Evolutionary conservation across 23 red algal species (phyloP).

Genomic region (Gracilaria caudata): DNA sequence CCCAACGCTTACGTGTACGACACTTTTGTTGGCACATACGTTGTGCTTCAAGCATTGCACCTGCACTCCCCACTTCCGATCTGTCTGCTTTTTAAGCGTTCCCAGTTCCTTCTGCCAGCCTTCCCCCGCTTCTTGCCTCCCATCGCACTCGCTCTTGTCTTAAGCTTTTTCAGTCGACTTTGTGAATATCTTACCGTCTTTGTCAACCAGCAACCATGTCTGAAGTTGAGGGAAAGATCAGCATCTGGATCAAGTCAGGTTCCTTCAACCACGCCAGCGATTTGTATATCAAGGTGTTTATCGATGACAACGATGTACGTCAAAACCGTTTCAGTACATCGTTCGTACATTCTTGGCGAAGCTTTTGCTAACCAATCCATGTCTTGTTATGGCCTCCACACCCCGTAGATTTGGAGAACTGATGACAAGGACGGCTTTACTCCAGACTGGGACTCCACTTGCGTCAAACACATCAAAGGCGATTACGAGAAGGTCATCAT

Average conservation of each 20-base stretch:
- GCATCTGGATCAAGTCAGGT: slow-evolving; percentile 64
- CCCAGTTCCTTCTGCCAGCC: no score
- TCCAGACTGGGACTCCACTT: slow-evolving; percentile 53
- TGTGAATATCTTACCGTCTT: no score
- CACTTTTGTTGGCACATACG: no score
- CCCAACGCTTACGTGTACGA: no score
- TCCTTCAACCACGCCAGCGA: slow-evolving; percentile 61
- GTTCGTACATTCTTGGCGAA: not conserved
- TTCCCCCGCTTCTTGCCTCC: not conserved
- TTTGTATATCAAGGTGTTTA: slow-evolving; percentile 54
- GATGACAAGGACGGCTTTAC: slow-evolving; percentile 64
- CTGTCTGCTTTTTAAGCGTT: no score
- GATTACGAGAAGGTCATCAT: slow-evolving; percentile 68
- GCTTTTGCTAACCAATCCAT: no score
- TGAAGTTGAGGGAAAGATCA: slow-evolving; percentile 63
- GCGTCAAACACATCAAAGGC: slow-evolving; percentile 68
- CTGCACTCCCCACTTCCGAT: no score
- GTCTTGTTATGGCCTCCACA: no score
- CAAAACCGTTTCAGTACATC: not conserved
- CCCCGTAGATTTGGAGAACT: slow-evolving; percentile 51
- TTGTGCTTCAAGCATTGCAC: no score
- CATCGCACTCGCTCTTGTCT: not conserved
- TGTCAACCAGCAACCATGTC: not conserved
- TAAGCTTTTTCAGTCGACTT: no score
- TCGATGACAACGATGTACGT: slow-evolving; percentile 70